phyloP scores from a whole-genome alignment of 2,329 filamentous ascomycete genomes.

The Sodiomyces alkalinus region DNA sequence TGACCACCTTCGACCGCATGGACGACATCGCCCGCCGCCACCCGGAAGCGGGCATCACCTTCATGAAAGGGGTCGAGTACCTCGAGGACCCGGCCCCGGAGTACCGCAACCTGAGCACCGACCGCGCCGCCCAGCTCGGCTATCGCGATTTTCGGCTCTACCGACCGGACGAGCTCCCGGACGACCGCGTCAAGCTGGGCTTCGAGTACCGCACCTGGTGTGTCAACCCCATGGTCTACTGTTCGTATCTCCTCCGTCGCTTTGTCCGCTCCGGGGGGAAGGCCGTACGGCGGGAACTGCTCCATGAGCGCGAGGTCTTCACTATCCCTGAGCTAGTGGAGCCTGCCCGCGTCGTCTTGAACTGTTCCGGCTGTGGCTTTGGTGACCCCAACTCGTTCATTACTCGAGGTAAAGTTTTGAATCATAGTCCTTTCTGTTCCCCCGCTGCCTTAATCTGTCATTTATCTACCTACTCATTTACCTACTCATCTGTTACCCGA shows the following conservation, averaged over 20 bases:
- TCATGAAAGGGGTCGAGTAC: slow-evolving; percentile 34
- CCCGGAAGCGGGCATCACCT: slow-evolving; percentile 30
- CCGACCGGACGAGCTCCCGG: slow-evolving; percentile 20
- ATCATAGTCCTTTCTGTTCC: no score
- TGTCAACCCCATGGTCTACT: slow-evolving; percentile 39
- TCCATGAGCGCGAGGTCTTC: slow-evolving; percentile 23
- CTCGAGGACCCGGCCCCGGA: slow-evolving; percentile 27
- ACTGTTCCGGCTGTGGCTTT: slow-evolving; percentile 30
- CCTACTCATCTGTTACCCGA: not conserved
- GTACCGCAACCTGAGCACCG: slow-evolving; percentile 21
- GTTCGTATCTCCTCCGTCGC: slow-evolving; percentile 27
- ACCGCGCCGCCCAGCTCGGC: slow-evolving; percentile 15
- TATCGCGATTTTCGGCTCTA: slow-evolving; percentile 23
- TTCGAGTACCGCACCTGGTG: slow-evolving; percentile 39
- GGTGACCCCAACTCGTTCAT: slow-evolving; percentile 24
- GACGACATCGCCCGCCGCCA: slow-evolving; percentile 12
- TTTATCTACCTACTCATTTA: no score
- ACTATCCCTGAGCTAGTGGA: slow-evolving; percentile 13
- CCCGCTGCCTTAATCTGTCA: no score
- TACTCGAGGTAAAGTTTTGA: slow-evolving; percentile 25
- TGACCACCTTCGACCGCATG: slow-evolving; percentile 28
- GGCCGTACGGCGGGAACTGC: slow-evolving; percentile 18
- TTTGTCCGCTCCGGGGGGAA: slow-evolving; percentile 22
- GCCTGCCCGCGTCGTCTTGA: slow-evolving; percentile 21
- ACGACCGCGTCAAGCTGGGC: slow-evolving; percentile 24